A percentile compares a stretch with the other conserved stretches of the same genome.
Conservation (phyloP, 2,329 filamentous ascomycete genomes). For the Aspergillus bombycis region DNA sequence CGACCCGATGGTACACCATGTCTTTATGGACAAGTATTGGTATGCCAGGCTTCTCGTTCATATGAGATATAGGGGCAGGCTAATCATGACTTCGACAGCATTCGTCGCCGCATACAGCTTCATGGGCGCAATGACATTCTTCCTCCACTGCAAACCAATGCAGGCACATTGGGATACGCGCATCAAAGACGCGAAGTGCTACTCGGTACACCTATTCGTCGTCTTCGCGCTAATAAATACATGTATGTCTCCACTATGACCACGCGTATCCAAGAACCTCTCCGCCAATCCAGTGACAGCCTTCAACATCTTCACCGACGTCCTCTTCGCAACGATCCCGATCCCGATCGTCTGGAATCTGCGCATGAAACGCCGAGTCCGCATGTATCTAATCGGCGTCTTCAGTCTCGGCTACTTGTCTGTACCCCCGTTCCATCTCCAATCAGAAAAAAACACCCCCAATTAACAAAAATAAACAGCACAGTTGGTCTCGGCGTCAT, state of each 20-base stretch:
- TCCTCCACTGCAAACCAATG: slow-evolving; percentile 7
- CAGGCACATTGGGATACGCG: slow-evolving; percentile 5
- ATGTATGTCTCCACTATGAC: background rate
- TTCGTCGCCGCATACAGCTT: slow-evolving; percentile 1
- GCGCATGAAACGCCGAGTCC: slow-evolving; percentile 8
- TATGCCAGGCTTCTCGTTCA: background rate
- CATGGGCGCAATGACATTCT: slow-evolving; percentile 4
- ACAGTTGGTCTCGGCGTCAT: slow-evolving; percentile 4
- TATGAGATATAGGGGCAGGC: too few relatives aligned
- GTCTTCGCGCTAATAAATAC: slow-evolving; percentile 6
- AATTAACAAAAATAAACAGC: background rate
- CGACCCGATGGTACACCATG: slow-evolving; percentile 1
- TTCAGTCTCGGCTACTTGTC: slow-evolving; percentile 10
- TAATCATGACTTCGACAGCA: background rate
- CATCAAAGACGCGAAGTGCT: slow-evolving; percentile 8
- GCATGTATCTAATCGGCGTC: slow-evolving; percentile 6
- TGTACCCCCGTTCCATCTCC: background rate
- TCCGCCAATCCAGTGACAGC: background rate
- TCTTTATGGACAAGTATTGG: slow-evolving; percentile 7
- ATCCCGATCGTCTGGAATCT: slow-evolving; percentile 11
- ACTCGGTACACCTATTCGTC: background rate
- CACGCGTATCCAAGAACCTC: background rate
- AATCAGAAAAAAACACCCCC: background rate
- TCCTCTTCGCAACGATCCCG: slow-evolving; percentile 10
- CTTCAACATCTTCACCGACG: slow-evolving; percentile 9